phyloP scores from a whole-genome alignment of 1,139 yeast genomes.

The Sugiyamaella paludigena region DNA sequence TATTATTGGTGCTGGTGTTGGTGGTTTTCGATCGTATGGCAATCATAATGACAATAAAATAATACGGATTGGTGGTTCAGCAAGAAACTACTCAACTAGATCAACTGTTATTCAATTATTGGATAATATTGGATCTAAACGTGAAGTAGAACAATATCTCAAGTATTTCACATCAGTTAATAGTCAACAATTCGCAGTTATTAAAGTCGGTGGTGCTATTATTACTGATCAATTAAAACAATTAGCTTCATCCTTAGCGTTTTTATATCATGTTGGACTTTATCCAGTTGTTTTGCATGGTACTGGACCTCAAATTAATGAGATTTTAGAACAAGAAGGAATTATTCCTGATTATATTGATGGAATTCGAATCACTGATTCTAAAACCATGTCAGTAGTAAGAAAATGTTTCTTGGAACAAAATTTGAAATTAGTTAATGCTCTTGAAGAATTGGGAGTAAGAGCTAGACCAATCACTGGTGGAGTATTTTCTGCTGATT shows the following conservation, averaged over 20 bases:
- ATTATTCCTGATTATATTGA: conserved; percentile 95
- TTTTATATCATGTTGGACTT: conserved; percentile 93
- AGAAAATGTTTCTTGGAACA: conserved; percentile 94
- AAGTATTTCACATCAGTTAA: conserved; percentile 91
- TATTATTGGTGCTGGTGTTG: neutral
- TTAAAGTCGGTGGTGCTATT: conserved; percentile 98
- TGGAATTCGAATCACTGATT: conserved; percentile 95
- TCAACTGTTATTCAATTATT: conserved; percentile 92
- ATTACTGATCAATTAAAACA: conserved; percentile 92
- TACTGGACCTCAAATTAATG: conserved; percentile 98
- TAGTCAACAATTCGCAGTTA: conserved; percentile 96
- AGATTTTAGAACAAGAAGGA: conserved; percentile 86
- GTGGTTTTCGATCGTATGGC: neutral
- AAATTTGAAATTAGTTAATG: conserved; percentile 90
- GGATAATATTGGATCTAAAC: conserved; percentile 93
- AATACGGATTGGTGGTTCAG: neutral
- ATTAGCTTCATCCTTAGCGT: conserved; percentile 92
- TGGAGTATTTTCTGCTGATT: conserved; percentile 94
- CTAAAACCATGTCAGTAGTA: conserved; percentile 93
- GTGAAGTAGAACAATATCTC: conserved; percentile 96
- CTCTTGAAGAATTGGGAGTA: conserved; percentile 93
- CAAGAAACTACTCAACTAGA: conserved; percentile 54
- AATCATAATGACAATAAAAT: no score
- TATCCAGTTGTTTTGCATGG: conserved; percentile 97
- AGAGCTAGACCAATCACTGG: conserved; percentile 98